Conservation (phyloP, 306 rosid species). For the Quercus gilva region DNA sequence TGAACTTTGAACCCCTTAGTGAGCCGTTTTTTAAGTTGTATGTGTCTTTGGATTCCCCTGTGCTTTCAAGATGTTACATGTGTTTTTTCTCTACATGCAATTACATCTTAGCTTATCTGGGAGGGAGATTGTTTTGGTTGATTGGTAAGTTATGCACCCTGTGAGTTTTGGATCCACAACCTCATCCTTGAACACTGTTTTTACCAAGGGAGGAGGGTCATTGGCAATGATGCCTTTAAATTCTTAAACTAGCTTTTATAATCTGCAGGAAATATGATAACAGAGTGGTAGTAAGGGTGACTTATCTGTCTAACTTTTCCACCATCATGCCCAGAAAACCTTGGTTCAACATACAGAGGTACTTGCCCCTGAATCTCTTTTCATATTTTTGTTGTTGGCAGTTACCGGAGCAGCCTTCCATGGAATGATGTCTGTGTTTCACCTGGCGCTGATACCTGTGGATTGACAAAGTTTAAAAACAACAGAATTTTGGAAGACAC, state of each 20-base stretch:
- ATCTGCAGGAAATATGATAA: not conserved
- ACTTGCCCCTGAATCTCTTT: not conserved
- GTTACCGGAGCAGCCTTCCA: slow-evolving; percentile 8
- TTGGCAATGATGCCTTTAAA: slow-evolving; percentile 3
- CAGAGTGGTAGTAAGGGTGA: too few relatives aligned
- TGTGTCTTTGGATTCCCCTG: not conserved
- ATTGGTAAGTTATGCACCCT: too few relatives aligned
- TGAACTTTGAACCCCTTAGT: not conserved
- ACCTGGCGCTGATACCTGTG: not conserved
- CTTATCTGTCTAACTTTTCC: too few relatives aligned
- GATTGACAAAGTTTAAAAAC: not conserved
- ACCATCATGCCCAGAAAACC: too few relatives aligned
- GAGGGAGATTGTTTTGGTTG: not conserved
- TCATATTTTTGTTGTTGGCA: not conserved
- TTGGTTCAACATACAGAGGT: not conserved
- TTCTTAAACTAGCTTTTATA: not conserved
- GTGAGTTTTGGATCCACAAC: too few relatives aligned
- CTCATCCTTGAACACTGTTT: too few relatives aligned
- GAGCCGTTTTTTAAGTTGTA: not conserved
- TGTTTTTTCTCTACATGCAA: not conserved
- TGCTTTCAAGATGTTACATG: not conserved
- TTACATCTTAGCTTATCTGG: not conserved
- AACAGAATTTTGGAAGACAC: slow-evolving; percentile 10
- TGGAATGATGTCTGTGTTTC: not conserved
- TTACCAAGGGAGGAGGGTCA: not conserved